These are phyloP conservation scores for Ormosia emarginata DNA, from an alignment of 306 rosid genomes.

Conservation along the genomic window DNA sequence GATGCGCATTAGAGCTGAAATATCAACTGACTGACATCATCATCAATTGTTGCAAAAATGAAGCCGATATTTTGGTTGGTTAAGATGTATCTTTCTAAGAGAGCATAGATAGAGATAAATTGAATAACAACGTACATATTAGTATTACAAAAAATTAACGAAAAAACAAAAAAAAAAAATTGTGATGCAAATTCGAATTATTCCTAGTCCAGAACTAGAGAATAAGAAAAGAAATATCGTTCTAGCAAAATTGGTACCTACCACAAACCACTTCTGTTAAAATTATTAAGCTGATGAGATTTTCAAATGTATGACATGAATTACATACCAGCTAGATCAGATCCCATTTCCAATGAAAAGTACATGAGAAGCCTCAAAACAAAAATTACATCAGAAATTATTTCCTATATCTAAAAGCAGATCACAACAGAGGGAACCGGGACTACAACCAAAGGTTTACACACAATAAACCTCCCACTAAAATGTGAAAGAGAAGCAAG, in stretches of 20 bases:
- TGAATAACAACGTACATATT: background rate
- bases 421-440: conserved; percentile 17
- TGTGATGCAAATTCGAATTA: background rate
- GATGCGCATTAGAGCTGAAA: background rate
- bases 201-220: background rate
- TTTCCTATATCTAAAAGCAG: conserved; percentile 35
- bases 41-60: background rate
- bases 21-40: background rate
- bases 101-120: background rate
- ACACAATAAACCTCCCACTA: conserved; percentile 31
- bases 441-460: conserved; percentile 29
- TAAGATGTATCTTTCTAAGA: background rate
- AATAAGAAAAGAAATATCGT: background rate
- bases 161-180: background rate
- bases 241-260: background rate
- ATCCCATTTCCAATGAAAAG: conserved; percentile 13
- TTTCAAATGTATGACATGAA: conserved; percentile 4
- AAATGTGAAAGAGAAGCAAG: conserved; percentile 17
- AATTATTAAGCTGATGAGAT: background rate
- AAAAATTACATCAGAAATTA: conserved; percentile 34
- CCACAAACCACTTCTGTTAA: background rate
- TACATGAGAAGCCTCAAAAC: conserved; percentile 29
- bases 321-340: conserved; percentile 23
- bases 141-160: background rate
- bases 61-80: background rate